Evolutionary conservation across 768 basidiomycete genomes (phyloP).

Genomic region (Boletus huronensis): DNA sequence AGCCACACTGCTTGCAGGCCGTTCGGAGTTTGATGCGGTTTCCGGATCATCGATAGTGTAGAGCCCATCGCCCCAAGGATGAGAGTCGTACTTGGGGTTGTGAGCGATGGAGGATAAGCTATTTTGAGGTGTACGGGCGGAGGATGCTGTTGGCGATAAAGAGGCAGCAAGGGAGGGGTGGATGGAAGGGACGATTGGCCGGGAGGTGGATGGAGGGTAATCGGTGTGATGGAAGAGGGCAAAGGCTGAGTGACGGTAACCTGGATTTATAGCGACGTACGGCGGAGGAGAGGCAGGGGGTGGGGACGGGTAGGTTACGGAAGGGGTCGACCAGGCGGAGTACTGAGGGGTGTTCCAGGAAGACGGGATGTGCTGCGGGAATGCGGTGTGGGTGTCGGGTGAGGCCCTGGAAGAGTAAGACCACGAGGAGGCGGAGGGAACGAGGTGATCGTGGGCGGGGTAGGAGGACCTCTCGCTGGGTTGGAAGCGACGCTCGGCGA

Average conservation of each 20-base stretch:
- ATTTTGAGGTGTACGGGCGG: slow-evolving; percentile 14
- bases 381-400: slow-evolving; percentile 14
- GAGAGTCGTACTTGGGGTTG: slow-evolving; percentile 22
- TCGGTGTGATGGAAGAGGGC: slow-evolving; percentile 19
- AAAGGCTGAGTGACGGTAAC: slow-evolving; percentile 27
- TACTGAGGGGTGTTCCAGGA: slow-evolving; percentile 22
- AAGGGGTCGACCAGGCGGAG: slow-evolving; percentile 11
- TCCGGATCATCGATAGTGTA: slow-evolving; percentile 34
- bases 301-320: slow-evolving; percentile 23
- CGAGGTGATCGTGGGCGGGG: slow-evolving; percentile 21
- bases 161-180: slow-evolving; percentile 17
- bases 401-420: slow-evolving; percentile 24
- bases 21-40: slow-evolving; percentile 34
- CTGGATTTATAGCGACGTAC: slow-evolving; percentile 16
- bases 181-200: slow-evolving; percentile 13
- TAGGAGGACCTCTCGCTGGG: slow-evolving; percentile 24
- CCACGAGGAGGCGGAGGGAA: slow-evolving; percentile 25
- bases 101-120: slow-evolving; percentile 11
- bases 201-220: slow-evolving; percentile 20
- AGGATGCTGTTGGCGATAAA: slow-evolving; percentile 15
- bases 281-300: slow-evolving; percentile 23
- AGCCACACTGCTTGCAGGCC: slow-evolving; percentile 33
- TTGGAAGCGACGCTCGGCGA: slow-evolving; percentile 32
- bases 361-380: slow-evolving; percentile 11
- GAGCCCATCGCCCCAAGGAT: slow-evolving; percentile 31